These are phyloP conservation scores for Aphanomyces euteiches DNA, from an alignment of 352 stramenopile genomes.

Conservation along the genomic window DNA sequence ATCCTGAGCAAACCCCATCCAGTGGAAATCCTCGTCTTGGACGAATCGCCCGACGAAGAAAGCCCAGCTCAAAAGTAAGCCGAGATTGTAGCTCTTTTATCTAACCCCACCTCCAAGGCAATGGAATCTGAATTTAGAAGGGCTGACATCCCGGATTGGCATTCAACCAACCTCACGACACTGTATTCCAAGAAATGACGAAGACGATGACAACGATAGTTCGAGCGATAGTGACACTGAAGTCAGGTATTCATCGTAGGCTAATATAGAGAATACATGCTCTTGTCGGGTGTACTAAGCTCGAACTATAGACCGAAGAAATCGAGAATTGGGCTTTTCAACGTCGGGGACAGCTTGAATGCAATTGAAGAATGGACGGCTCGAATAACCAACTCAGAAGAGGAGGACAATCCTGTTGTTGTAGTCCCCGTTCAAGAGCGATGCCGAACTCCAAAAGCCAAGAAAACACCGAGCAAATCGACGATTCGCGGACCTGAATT, in stretches of 20 bases:
- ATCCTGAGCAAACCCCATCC: slow-evolving; percentile 9
- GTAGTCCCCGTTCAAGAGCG: not conserved
- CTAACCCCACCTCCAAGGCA: slow-evolving; percentile 1
- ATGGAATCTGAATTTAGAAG: slow-evolving; percentile 16
- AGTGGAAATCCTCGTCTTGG: slow-evolving; percentile 59
- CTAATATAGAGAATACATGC: no score
- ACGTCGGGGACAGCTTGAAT: slow-evolving; percentile 63
- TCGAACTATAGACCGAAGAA: slow-evolving; percentile 17
- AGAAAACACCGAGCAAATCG: no score
- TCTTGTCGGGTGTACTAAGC: no score
- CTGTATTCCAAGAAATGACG: slow-evolving; percentile 14
- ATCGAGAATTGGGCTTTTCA: slow-evolving; percentile 50
- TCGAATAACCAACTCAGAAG: slow-evolving; percentile 38
- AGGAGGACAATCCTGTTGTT: slow-evolving; percentile 39
- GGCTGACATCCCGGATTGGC: slow-evolving; percentile 8
- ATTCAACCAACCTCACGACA: not conserved
- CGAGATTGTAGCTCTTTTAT: not conserved
- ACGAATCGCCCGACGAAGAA: slow-evolving; percentile 42
- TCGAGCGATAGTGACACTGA: slow-evolving; percentile 55
- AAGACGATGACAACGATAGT: slow-evolving; percentile 33
- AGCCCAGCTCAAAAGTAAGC: slow-evolving; percentile 31
- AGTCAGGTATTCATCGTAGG: slow-evolving; percentile 37
- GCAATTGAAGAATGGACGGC: slow-evolving; percentile 60
- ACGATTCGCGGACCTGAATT: no score
- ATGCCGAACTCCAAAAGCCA: slow-evolving; percentile 7